These are phyloP conservation scores for Metarhizium robertsii DNA, from an alignment of 2,329 filamentous ascomycete genomes.

Conservation along the genomic window DNA sequence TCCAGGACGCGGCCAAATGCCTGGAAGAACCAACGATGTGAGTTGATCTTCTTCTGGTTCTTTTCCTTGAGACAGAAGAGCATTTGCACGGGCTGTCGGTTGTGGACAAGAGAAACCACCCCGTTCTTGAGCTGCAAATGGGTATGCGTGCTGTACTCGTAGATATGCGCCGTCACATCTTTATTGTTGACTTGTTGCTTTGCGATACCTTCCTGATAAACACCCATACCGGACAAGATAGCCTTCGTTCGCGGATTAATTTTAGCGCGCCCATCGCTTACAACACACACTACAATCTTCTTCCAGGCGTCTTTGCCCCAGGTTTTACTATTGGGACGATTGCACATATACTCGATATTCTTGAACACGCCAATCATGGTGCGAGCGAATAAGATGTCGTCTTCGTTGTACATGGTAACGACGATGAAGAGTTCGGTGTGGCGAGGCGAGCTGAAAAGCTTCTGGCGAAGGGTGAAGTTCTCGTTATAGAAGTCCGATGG, in stretches of 20 bases:
- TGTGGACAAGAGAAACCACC: slow-evolving; percentile 73
- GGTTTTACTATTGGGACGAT: slow-evolving; percentile 83
- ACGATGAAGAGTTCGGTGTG: slow-evolving; percentile 95
- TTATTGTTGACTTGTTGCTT: slow-evolving; percentile 97
- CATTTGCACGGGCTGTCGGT: slow-evolving; percentile 87
- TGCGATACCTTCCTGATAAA: slow-evolving; percentile 96
- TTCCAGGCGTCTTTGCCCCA: slow-evolving; percentile 99
- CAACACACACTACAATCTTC: slow-evolving; percentile 97
- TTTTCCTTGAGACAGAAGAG: slow-evolving; percentile 98
- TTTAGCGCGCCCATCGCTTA: slow-evolving; percentile 93
- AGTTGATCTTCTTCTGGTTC: slow-evolving; percentile 99
- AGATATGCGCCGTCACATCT: slow-evolving; percentile 94
- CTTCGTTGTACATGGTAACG: slow-evolving; percentile 98
- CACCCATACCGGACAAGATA: slow-evolving; percentile 83
- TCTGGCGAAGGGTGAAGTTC: slow-evolving; percentile 86
- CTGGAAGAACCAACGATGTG: slow-evolving; percentile 97
- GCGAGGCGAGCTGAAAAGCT: slow-evolving; percentile 81
- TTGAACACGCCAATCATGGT: slow-evolving; percentile 98
- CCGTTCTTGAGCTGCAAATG: slow-evolving; percentile 84
- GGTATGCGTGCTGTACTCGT: slow-evolving; percentile 87
- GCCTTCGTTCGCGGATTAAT: slow-evolving; percentile 90
- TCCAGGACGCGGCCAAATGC: slow-evolving; percentile 88
- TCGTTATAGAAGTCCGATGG: slow-evolving; percentile 79
- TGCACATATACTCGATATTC: slow-evolving; percentile 98
- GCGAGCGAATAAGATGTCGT: slow-evolving; percentile 88